These are phyloP conservation scores for Mortierella sp. DNA, from an alignment of 371 early-diverging fungal genomes.

Conservation along the genomic window DNA sequence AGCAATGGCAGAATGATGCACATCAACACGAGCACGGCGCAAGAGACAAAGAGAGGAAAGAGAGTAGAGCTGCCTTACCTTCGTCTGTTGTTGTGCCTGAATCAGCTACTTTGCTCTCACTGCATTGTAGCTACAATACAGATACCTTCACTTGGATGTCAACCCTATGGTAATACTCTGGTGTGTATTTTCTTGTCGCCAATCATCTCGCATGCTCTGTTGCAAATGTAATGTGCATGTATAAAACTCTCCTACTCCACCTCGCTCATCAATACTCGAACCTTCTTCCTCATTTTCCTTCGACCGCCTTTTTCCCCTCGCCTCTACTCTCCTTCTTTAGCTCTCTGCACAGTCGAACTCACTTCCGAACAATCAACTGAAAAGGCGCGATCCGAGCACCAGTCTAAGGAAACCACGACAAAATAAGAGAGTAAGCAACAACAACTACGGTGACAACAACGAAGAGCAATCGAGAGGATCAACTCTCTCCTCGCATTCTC, in stretches of 20 bases:
- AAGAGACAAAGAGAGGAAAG: no score
- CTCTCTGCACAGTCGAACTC: neutral
- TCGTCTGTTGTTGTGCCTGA: neutral
- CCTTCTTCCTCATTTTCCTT: neutral
- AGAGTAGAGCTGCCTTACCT: no score
- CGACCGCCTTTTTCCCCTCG: neutral
- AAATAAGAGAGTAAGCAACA: no score
- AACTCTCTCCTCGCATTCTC: neutral
- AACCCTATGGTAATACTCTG: no score
- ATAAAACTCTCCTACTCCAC: neutral
- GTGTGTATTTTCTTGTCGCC: no score
- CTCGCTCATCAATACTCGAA: neutral
- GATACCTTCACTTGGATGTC: no score
- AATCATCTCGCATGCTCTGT: neutral
- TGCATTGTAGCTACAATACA: no score
- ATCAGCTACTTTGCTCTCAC: neutral
- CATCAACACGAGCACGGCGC: no score
- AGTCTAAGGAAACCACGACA: neutral
- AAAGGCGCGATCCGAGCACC: neutral
- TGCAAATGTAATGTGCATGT: neutral
- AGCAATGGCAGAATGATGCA: no score
- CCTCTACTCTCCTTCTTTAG: neutral
- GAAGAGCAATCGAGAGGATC: neutral
- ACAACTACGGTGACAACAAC: no score
- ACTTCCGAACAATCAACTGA: neutral